Base-by-base conservation (phyloP, 176 grass and related monocot species). In the Cenchrus purpureus region DNA sequence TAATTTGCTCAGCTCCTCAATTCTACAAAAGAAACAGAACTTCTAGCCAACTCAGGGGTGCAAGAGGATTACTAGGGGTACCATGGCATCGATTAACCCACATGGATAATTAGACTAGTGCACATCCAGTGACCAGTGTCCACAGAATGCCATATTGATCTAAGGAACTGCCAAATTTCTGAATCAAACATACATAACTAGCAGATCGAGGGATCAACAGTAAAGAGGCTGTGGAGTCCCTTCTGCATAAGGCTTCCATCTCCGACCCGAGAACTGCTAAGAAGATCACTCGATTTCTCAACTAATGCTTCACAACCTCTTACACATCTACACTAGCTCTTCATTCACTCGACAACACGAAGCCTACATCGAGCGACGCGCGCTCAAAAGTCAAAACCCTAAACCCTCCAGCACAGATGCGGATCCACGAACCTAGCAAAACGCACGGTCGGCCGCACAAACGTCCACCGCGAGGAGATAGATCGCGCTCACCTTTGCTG, bases 401-500 rank as follows among this genome's bases (percentile, higher is more conserved):
- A 90, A 31, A 74, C 50, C 79, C 68, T 45, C 45, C 8, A 87
- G 1, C 50, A 63, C 49, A 83, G 74, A 90, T 87, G 79, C 68
- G 29, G 71, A 85, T 76, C 82, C 68, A 83, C 55, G 10, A 12
- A 69, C 16, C 63, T 2, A 70, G 25, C 8, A 32, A 81, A 76
- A 61, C 15, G 31, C 25, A 80, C 68, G 19, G 69, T 50, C 12
- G 2, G 50, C 54, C n/a, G 40, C 40, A 25, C 10, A 68, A 28
- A 42, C 62, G 22, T 28, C 51, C 0, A 0, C 4, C 0, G n/a
- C 13, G 14, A 29, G 4, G 67, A 12, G 67, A 71, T 10, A 71
- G 45, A 44, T 40, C 43, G 3, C 5, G 11, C 79, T 83, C 69
- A 97, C 94, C 89, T 97, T 94, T 52, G 85, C 73, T 8, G 91